Conservation (phyloP, 164 flowering plant species). For the Buxus sempervirens region DNA sequence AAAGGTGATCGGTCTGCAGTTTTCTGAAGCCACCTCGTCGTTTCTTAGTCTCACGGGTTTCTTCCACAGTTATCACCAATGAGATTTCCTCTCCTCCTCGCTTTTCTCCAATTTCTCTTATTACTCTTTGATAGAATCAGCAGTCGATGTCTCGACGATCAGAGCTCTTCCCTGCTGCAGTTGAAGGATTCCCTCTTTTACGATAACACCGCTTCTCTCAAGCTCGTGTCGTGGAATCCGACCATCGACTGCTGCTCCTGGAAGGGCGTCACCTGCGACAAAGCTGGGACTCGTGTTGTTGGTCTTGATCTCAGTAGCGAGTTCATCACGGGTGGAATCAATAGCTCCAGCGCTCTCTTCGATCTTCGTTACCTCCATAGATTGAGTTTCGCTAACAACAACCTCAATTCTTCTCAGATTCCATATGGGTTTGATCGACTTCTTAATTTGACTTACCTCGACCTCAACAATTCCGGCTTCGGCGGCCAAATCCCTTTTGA, state of each 20-base stretch:
- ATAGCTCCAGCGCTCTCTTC: conserved; percentile 16
- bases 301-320: conserved; percentile 27
- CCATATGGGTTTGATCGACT: conserved; percentile 35
- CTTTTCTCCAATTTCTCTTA: conserved; percentile 1
- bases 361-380: conserved; percentile 9
- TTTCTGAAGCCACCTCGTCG: background rate
- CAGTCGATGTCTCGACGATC: conserved; percentile 30
- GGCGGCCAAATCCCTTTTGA: conserved; percentile 40
- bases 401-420: conserved; percentile 24
- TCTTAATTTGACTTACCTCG: conserved; percentile 30
- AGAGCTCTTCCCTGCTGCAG: conserved; percentile 24
- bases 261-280: conserved; percentile 24
- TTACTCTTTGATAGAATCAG: no score
- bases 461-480: conserved; percentile 48
- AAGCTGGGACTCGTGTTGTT: background rate
- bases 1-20: no score
- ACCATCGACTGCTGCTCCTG: conserved; percentile 23
- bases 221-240: conserved; percentile 20
- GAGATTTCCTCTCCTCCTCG: background rate
- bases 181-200: conserved; percentile 14
- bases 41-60: background rate
- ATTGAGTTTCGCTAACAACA: conserved; percentile 38
- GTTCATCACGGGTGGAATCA: conserved; percentile 19
- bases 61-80: background rate
- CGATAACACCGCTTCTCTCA: conserved; percentile 7